Base-by-base conservation (phyloP, 148 eudicot genomes). In the Chenopodium suecicum region DNA sequence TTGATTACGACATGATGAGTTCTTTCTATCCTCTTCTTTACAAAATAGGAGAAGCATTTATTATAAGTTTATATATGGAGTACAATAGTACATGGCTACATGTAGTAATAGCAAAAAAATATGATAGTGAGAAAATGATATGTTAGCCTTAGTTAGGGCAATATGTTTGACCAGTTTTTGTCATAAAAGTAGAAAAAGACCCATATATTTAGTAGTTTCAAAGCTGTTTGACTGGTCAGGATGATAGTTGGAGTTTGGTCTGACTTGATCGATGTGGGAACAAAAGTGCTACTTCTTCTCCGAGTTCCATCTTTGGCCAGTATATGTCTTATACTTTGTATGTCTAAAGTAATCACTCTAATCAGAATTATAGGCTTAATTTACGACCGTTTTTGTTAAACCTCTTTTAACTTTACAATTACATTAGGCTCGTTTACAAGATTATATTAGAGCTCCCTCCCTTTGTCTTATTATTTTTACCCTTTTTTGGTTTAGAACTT, bases 221-320 rank as follows among this genome's bases (percentile, higher is more conserved):
- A 84, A 52, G 64, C 72, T 75, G 65, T 74, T 83, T 79, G 70
- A 82, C 76, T 71, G 77, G 22, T 77, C 27, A 67, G 3, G 47
- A 34, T 32, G 20, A 81, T 14, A 50, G 78, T 74, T 81, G 54
- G 75, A 76, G 79, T 82, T 82, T 82, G 80, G 79, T 82, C 71
- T 82, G 84, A 82, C 79, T 75, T 67, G 62, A 56, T 56, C 62
- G 70, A 75, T 16, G 31, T 58, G 82, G 54, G 56, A 56, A 20
- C 10, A 63, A 64, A 66, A 27, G 70, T 9, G 32, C 41, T 44
- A 41, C 20, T 31, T 68, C 23, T 62, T 62, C 66, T 62, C 66
- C 4, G 11, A 62, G 9, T 20, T 62, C 11, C 66, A 22, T 22
- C 66, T 62, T 62, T 62, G 66, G 23, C 9, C 29, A 27, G 29